Base-by-base conservation (phyloP, 2,329 filamentous ascomycete species). In the Metarhizium brunneum region DNA sequence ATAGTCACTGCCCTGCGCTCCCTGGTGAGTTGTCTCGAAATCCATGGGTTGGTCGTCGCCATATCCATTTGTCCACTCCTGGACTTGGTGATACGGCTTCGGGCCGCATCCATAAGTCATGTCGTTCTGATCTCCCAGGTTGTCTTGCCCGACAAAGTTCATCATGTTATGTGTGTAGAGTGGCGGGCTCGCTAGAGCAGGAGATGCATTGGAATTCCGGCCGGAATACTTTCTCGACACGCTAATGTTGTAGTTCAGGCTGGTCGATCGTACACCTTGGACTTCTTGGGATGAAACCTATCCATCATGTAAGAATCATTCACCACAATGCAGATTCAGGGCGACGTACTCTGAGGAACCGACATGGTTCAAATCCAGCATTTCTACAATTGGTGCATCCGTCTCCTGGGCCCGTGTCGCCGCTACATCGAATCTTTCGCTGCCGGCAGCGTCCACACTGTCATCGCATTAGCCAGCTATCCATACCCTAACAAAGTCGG, bases 371-470 rank as follows among this genome's bases (percentile, higher is more conserved):
- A 30, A 80, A 75, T 13, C 87, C 87, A 53, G 92, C 86, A 58
- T 78, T 83, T 64, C 84, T 87, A 75, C 92, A 97, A 69, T 92
- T 95, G 11, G 80, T 76, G 71, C 92, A 97, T n/a, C 86, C 84
- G 43, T 76, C 73, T n/a, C 87, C 87, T 64, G 86, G 83, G 36
- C 87, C 88, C 38, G 80, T 77, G 67, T 96, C 90, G 47, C 92
- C 92, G 65, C 88, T 95, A 74, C 92, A 97, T 63, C 90, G 87
- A 64, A 97, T 97, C 77, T 97, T 97, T 57, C 92, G 83, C 73
- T 92, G 92, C 58, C 92, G 84, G 71, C 92, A 97, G 62, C 92
- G 84, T 40, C 84, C 83, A 69, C 92, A 97, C 92, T 61, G 56
- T 52, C 38, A 48, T n/a, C 6, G 58, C 52, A 30, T 48, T 42